These are phyloP conservation scores for Cadophora luteo-olivacea DNA, from an alignment of 2,329 filamentous ascomycete genomes.

Conservation along the genomic window DNA sequence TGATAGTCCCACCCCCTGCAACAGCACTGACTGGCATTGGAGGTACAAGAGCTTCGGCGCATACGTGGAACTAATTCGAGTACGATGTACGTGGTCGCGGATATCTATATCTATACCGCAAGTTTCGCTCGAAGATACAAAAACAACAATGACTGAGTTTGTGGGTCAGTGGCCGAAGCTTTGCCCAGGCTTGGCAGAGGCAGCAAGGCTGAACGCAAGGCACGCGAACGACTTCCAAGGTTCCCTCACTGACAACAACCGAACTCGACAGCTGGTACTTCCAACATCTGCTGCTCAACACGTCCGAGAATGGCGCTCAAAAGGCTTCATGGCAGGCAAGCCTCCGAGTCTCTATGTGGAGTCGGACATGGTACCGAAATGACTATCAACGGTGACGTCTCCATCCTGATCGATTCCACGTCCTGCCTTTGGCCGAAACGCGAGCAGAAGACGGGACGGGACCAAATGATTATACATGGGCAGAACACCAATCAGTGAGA, in stretches of 20 bases:
- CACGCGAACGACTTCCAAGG: neutral
- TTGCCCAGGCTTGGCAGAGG: neutral
- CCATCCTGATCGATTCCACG: no score
- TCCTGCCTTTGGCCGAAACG: no score
- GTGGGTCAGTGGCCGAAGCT: neutral
- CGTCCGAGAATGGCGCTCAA: neutral
- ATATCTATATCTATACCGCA: neutral
- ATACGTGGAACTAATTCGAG: neutral
- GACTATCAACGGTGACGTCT: neutral
- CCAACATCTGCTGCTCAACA: neutral
- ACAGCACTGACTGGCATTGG: neutral
- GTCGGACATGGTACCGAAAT: neutral
- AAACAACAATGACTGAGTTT: neutral
- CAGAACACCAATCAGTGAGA: neutral
- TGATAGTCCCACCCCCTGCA: neutral
- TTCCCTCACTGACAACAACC: neutral
- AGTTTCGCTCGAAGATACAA: neutral
- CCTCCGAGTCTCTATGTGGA: neutral
- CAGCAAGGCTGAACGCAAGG: neutral
- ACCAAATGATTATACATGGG: no score
- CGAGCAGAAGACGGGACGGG: no score
- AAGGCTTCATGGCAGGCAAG: neutral
- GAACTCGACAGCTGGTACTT: neutral
- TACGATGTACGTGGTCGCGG: neutral
- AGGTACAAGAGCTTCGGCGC: neutral